Conservation (phyloP, 2,329 filamentous ascomycete species). For the Chaetomiaceae sp. region DNA sequence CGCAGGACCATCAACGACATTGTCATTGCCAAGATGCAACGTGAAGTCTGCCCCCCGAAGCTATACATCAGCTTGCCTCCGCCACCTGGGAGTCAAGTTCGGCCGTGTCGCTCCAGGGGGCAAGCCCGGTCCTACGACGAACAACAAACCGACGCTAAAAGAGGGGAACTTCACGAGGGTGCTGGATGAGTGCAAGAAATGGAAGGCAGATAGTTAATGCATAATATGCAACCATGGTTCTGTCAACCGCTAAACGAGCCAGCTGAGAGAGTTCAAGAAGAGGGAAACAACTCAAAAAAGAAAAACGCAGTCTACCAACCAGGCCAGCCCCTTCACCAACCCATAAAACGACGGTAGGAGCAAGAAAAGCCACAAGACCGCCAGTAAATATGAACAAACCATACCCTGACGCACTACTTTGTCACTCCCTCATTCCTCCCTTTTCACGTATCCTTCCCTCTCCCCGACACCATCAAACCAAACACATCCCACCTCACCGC, state of each 20-base stretch:
- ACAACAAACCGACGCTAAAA: too few species aligned
- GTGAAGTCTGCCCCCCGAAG: too few species aligned
- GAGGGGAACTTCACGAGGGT: too few species aligned
- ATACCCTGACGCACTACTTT: background rate
- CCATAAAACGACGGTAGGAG: background rate
- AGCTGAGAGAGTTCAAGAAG: background rate
- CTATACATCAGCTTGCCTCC: too few species aligned
- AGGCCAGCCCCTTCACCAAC: background rate
- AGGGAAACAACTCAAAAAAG: background rate
- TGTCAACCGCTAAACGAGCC: too few species aligned
- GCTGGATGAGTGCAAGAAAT: too few species aligned
- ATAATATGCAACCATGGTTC: background rate
- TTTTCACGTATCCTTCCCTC: too few species aligned
- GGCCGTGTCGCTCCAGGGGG: too few species aligned
- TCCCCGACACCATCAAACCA: background rate
- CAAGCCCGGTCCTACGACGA: too few species aligned
- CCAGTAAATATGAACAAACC: background rate
- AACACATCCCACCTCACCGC: slow-evolving; percentile 1
- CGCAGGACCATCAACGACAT: too few species aligned
- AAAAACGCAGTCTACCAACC: slow-evolving; percentile 7
- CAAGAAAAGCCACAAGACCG: background rate
- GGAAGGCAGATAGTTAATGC: background rate
- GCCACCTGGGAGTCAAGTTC: too few species aligned
- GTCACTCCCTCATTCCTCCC: background rate
- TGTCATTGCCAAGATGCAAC: too few species aligned